These are phyloP conservation scores for Pythium monospermum DNA, from an alignment of 352 stramenopile species.

Conservation along the genomic window DNA sequence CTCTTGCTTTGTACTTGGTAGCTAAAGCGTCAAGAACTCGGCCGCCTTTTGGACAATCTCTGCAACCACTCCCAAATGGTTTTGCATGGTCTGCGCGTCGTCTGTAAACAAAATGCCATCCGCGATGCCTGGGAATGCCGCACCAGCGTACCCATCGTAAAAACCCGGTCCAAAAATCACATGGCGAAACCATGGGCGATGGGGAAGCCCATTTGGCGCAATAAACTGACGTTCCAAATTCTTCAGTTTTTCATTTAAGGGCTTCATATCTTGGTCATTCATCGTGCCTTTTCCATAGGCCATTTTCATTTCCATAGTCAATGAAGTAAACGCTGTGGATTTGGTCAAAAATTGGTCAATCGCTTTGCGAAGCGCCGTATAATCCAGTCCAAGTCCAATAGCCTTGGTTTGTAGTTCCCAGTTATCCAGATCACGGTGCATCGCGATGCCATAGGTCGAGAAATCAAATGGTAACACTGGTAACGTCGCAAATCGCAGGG, in stretches of 20 bases:
- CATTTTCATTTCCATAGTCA: conserved; percentile 20
- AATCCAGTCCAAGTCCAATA: conserved; percentile 25
- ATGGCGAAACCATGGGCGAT: conserved; percentile 49
- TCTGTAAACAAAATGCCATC: conserved; percentile 37
- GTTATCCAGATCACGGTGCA: conserved; percentile 25
- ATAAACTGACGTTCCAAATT: conserved; percentile 39
- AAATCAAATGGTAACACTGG: conserved; percentile 18
- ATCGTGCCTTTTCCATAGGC: conserved; percentile 1
- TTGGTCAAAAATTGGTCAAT: conserved; percentile 35
- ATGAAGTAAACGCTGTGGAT: conserved; percentile 23
- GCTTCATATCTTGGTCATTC: conserved; percentile 1
- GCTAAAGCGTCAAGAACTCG: conserved; percentile 22
- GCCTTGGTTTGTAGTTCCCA: conserved; percentile 25
- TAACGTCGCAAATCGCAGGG: conserved; percentile 28
- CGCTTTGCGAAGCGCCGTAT: conserved; percentile 24
- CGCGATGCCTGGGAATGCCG: conserved; percentile 38
- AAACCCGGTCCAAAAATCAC: conserved; percentile 50
- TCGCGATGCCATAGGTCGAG: conserved; percentile 16
- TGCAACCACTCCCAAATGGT: conserved; percentile 33
- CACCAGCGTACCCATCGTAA: conserved; percentile 44
- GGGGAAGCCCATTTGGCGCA: conserved; percentile 29
- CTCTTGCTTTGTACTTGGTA: too few relatives aligned
- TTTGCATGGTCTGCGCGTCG: conserved; percentile 24
- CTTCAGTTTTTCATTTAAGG: conserved; percentile 43
- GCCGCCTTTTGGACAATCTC: conserved; percentile 27